phyloP scores from a whole-genome alignment of 257 asterid species.

The Solanum virginianum region DNA sequence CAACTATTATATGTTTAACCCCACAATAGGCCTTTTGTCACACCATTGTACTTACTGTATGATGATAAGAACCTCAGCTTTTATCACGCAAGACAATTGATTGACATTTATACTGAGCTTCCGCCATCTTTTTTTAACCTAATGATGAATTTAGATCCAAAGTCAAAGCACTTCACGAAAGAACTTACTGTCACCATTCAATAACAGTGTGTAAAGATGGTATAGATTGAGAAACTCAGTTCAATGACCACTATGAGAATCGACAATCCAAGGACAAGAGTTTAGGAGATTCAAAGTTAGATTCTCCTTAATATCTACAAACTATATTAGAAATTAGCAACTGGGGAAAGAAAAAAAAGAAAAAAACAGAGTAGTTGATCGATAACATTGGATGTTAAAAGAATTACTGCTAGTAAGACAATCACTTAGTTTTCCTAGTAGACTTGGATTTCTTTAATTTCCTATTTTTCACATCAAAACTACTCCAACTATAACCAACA shows the following conservation, averaged over 20 bases:
- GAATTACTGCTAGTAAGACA: not conserved
- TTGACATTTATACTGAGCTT: not conserved
- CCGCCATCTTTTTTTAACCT: not conserved
- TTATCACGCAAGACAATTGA: not conserved
- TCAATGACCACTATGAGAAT: not conserved
- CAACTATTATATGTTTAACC: not conserved
- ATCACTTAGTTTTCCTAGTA: conserved; percentile 37
- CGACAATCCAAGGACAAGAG: not conserved
- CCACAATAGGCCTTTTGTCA: not conserved
- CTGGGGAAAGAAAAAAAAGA: not conserved
- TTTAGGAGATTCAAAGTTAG: not conserved
- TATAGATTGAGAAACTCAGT: not conserved
- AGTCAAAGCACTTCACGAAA: not conserved
- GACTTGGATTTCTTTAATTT: conserved; percentile 54
- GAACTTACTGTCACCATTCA: not conserved
- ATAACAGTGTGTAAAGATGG: not conserved
- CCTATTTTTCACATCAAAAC: conserved; percentile 48
- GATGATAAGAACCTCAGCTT: not conserved
- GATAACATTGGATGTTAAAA: not conserved
- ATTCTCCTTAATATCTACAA: not conserved
- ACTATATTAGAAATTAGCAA: not conserved
- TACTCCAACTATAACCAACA: conserved; percentile 56
- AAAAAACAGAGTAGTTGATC: not conserved
- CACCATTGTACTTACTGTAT: not conserved
- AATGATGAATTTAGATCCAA: not conserved